Percentiles rank a stretch among this genome's conserved stretches.
These are phyloP conservation scores for Pelargonium fulgidum DNA, from an alignment of 441 rosid species.

Conservation along the genomic window DNA sequence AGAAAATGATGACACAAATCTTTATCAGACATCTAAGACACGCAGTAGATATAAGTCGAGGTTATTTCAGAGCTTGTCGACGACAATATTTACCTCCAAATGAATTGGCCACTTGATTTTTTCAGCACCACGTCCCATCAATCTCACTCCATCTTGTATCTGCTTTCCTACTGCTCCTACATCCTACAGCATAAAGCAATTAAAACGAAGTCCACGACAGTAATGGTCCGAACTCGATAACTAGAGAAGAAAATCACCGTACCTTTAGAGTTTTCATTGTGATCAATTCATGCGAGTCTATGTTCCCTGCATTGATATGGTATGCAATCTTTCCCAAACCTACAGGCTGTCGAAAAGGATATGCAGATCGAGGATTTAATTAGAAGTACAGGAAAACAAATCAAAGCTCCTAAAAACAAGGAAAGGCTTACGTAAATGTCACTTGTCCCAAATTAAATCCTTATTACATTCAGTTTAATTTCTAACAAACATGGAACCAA, in stretches of 20 bases:
- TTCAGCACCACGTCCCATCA: slow-evolving; percentile 92
- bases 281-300: slow-evolving; percentile 85
- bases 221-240: slow-evolving; percentile 11
- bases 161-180: slow-evolving; percentile 78
- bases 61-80: neutral
- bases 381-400: neutral
- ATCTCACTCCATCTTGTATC: slow-evolving; percentile 85
- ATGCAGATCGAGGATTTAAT: slow-evolving; percentile 7
- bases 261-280: slow-evolving; percentile 99
- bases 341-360: slow-evolving; percentile 62
- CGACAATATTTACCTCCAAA: slow-evolving; percentile 55
- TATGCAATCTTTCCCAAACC: slow-evolving; percentile 89
- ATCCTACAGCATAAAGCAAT: slow-evolving; percentile 36
- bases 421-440: neutral
- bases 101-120: slow-evolving; percentile 90
- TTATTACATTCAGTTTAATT: too few relatives aligned
- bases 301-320: slow-evolving; percentile 83
- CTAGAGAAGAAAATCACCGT: slow-evolving; percentile 11
- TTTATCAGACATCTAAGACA: neutral
- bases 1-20: neutral
- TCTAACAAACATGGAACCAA: too few relatives aligned
- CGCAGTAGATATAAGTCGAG: neutral
- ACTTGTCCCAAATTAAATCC: neutral
- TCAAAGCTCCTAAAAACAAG: neutral
- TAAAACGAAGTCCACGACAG: slow-evolving; percentile 7